Evolutionary conservation across 2,329 filamentous ascomycete species (phyloP), one percentile per base, ranked within the genome.

Genomic region (Stachybotrys echinatus): DNA sequence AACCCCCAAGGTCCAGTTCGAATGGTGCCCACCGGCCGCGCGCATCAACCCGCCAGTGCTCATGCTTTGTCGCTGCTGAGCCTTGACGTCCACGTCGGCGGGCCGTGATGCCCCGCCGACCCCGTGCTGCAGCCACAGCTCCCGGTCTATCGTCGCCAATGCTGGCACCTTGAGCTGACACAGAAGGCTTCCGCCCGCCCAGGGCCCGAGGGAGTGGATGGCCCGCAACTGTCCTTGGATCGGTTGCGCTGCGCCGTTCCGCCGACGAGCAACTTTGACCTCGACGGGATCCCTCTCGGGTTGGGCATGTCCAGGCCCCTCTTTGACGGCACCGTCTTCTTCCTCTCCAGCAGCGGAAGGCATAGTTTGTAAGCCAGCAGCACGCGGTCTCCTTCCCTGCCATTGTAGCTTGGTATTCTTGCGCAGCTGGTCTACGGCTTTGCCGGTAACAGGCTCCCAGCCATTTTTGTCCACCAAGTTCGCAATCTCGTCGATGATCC

Each of bases 361-460:
- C 0, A 63, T 54, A 4, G 54, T 51, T n/a, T 40, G 17, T 8
- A 1, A 63, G 55, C 2, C 58, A 53, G 23, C 42, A 50, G 48
- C 53, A 54, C 42, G 45, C 58, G 48, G 39, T 58, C 53, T 40
- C 56, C 27, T 27, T 52, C 48, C 47, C 55, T 47, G 44, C 48
- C 49, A 23, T 50, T 60, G 57, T 23, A 76, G 62, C 51, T 73
- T 75, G 0, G 68, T 55, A 52, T 78, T 80, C 12, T 63, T 63
- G 49, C 70, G 73, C 31, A 80, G 64, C 51, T 79, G 72, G 12
- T 81, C 83, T 4, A 83, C 79, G 1, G 79, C 85, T 57, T 86
- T 88, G 34, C 87, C 90, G 42, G 79, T 77, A 2, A 96, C 83
- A 0, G 81, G 76, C 57, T 89, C 84, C 90, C 92, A 97, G 6